Percentiles rank a stretch among this genome's conserved stretches.
Evolutionary conservation across 2,329 filamentous ascomycete species (phyloP).

Genomic region (Aureobasidium sp.): DNA sequence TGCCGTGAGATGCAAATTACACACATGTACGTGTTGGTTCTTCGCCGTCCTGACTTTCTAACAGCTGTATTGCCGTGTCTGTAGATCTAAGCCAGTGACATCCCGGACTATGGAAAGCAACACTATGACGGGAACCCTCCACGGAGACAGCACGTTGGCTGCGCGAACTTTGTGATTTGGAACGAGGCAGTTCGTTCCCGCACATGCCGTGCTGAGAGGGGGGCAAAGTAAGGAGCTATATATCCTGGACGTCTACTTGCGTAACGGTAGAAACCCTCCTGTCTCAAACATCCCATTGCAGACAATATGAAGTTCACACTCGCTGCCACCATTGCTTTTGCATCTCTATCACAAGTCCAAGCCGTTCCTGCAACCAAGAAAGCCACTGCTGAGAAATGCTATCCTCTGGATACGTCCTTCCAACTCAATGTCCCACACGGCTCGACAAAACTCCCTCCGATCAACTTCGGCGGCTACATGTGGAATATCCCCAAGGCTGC

Average conservation of each 20-base stretch:
- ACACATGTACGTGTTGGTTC: not conserved
- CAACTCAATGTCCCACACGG: constrained; percentile 5
- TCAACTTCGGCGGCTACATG: not conserved
- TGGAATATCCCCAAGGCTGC: not conserved
- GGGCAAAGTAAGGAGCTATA: not conserved
- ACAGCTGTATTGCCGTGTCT: not conserved
- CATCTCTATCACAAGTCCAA: not conserved
- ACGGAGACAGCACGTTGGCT: not conserved
- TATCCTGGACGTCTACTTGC: not conserved
- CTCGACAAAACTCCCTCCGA: not conserved
- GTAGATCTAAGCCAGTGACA: not conserved
- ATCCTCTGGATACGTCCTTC: not conserved
- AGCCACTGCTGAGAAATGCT: not conserved
- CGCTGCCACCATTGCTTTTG: not conserved
- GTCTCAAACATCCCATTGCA: too few relatives aligned
- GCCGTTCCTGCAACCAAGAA: not conserved
- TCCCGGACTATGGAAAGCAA: not conserved
- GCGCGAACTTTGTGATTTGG: not conserved
- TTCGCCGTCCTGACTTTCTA: not conserved
- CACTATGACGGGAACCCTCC: not conserved
- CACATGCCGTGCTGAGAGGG: not conserved
- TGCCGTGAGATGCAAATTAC: not conserved
- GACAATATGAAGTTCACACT: not conserved
- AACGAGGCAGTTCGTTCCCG: not conserved
- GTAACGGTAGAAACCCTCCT: too few relatives aligned